Evolutionary conservation across 495 filamentous ascomycete genomes (phyloP).

Genomic region (Penicillium psychrofluorescens): DNA sequence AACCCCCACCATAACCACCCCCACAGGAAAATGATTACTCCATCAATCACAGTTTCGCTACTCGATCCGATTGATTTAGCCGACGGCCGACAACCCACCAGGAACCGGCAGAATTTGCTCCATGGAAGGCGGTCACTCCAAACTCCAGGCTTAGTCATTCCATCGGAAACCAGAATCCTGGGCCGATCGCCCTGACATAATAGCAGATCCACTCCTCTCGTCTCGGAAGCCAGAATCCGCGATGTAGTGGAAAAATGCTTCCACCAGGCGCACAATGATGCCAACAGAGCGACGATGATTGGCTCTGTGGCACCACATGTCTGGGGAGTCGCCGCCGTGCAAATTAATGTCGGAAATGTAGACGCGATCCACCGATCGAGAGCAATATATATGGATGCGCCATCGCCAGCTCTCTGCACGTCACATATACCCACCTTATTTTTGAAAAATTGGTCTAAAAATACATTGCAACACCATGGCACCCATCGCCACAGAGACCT

Average conservation of each 20-base stretch:
- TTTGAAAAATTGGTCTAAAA: too few species aligned
- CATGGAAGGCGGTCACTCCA: too few species aligned
- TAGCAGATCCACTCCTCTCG: neutral
- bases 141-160: too few species aligned
- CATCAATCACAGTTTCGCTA: slow-evolving; percentile 19
- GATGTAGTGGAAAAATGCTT: neutral
- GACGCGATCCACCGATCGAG: slow-evolving; percentile 7
- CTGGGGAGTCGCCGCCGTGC: neutral
- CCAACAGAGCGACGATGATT: slow-evolving; percentile 1
- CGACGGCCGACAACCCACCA: too few species aligned
- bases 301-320: neutral
- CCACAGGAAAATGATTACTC: slow-evolving; percentile 13
- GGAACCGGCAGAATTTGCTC: too few species aligned
- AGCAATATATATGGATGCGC: neutral
- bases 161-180: slow-evolving; percentile 32
- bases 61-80: too few species aligned
- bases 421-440: too few species aligned
- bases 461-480: slow-evolving; percentile 17
- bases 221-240: slow-evolving; percentile 23
- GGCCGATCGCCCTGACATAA: neutral
- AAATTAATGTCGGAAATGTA: slow-evolving; percentile 12
- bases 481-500: slow-evolving; percentile 22
- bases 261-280: too few species aligned
- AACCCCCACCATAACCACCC: slow-evolving; percentile 3
- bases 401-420: too few species aligned